Evolutionary conservation across 306 rosid genomes (phyloP).

Genomic region (Gillenia trifoliata): DNA sequence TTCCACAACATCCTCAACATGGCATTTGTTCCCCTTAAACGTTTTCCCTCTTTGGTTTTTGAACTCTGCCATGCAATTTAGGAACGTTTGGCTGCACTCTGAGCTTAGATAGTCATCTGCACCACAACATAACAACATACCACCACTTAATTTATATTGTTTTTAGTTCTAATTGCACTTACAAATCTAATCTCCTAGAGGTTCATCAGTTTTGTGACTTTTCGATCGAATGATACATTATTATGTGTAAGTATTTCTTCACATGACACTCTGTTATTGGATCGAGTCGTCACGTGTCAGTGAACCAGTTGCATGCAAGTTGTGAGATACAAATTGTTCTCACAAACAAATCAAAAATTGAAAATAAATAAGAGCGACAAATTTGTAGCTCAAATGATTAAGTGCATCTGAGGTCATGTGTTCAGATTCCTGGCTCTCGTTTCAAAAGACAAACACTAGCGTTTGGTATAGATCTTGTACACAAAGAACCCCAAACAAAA

Average conservation of each 20-base stretch:
- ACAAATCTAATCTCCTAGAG: not conserved
- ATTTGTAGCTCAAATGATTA: not conserved
- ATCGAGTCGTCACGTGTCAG: no score
- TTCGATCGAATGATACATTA: no score
- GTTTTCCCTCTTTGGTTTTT: conserved; percentile 32
- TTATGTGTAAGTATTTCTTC: not conserved
- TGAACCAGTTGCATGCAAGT: not conserved
- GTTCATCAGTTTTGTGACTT: no score
- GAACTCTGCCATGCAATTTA: conserved; percentile 69
- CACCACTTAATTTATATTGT: not conserved
- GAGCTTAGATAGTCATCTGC: conserved; percentile 91
- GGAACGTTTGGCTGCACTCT: conserved; percentile 71
- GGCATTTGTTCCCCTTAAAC: conserved; percentile 72
- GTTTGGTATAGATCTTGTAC: not conserved
- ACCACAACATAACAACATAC: not conserved
- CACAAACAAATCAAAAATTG: no score
- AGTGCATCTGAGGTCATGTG: no score
- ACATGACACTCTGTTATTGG: no score
- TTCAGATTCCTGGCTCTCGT: not conserved
- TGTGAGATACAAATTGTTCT: not conserved
- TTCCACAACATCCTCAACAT: conserved; percentile 51
- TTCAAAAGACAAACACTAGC: not conserved
- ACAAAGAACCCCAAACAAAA: not conserved
- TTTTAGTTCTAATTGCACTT: not conserved
- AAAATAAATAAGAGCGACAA: no score